phyloP scores from a whole-genome alignment of 441 rosid species.

The Raphanus hybrid region DNA sequence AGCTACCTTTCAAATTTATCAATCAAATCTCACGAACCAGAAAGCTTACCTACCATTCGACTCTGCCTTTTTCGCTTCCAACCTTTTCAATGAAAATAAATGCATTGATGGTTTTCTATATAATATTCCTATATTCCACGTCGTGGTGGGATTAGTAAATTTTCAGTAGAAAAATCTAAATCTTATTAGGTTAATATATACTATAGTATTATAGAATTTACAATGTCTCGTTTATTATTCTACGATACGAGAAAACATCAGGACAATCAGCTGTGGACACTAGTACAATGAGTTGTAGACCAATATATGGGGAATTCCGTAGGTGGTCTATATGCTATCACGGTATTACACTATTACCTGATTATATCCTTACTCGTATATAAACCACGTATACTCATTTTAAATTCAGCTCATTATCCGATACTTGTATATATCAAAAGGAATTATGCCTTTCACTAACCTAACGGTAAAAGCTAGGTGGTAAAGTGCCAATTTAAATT shows the following conservation, averaged over 20 bases:
- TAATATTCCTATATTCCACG: background rate
- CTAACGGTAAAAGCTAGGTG: background rate
- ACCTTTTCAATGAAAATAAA: background rate
- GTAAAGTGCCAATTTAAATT: background rate
- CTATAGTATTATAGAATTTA: background rate
- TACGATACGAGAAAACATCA: background rate
- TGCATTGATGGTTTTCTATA: background rate
- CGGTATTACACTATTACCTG: background rate
- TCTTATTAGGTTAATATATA: background rate
- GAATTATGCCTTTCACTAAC: background rate
- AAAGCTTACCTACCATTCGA: constrained; percentile 23
- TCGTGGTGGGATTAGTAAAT: background rate
- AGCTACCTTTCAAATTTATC: constrained; percentile 17
- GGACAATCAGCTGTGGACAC: background rate
- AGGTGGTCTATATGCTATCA: background rate
- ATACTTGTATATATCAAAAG: background rate
- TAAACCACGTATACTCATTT: background rate
- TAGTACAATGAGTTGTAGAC: too few species aligned
- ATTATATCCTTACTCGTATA: background rate
- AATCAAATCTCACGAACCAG: background rate
- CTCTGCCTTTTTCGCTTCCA: background rate
- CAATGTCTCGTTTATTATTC: background rate
- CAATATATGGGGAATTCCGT: background rate
- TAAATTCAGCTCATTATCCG: too few species aligned
- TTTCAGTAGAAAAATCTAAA: background rate